phyloP scores from a whole-genome alignment of 169 alveolate genomes.

The Plasmodium falciparum region DNA sequence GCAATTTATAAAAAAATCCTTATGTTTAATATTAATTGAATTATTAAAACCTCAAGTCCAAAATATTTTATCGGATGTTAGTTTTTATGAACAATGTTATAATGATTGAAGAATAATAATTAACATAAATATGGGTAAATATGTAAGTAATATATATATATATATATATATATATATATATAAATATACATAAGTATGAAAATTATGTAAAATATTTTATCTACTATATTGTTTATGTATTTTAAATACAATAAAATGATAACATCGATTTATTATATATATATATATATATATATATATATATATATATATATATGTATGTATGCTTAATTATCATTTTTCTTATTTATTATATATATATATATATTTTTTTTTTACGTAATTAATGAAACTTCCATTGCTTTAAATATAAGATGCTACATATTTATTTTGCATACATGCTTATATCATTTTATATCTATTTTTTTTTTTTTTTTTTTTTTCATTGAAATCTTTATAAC shows the following conservation, averaged over 20 bases:
- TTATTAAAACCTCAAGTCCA: conserved; percentile 67
- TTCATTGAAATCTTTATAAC: too few species aligned
- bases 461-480: too few species aligned
- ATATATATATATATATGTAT: neutral
- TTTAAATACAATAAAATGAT: neutral
- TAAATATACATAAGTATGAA: neutral
- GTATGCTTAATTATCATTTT: too few species aligned
- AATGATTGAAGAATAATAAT: conserved; percentile 29
- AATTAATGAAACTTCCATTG: too few species aligned
- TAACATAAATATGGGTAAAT: too few species aligned
- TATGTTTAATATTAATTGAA: conserved; percentile 62
- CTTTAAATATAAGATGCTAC: too few species aligned
- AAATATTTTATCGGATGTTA: conserved; percentile 60
- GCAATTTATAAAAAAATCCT: conserved; percentile 57
- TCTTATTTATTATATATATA: neutral
- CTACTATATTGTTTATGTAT: neutral
- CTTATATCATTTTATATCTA: too few species aligned
- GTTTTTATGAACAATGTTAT: conserved; percentile 66
- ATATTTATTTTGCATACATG: too few species aligned
- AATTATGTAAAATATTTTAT: neutral
- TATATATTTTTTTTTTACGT: neutral
- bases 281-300: neutral
- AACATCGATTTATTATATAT: neutral
- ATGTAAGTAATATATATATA: too few species aligned
- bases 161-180: neutral